Base-by-base conservation (phyloP, 345 rosid species). In the Rhizophora apiculata region DNA sequence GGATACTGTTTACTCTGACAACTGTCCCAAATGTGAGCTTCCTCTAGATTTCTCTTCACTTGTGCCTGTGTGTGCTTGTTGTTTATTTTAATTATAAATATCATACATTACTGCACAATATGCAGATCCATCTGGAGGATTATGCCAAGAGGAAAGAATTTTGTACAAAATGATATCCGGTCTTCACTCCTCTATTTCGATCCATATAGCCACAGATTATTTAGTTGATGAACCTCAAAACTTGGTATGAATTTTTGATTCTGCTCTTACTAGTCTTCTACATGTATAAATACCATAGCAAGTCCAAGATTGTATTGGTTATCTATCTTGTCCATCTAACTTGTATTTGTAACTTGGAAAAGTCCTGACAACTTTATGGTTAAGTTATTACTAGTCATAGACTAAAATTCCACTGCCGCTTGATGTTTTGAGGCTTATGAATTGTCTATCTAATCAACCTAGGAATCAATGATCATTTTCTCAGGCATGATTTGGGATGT, bases 131-230 rank as follows among this genome's bases (percentile, higher is more conserved):
- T 86, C 92, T 60, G 89, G 78, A 74, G 89, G 84, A 63, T 68
- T 79, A 27, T 92, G 98, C 76, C 96, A 86, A 80, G 99, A 92
- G 74, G 96, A 95, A 76, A 90, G 77, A 52, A 84, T 90, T 63
- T 73, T 95, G 70, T 92, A 95, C 87, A 92, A 95, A 80, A 73
- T 92, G 84, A 85, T 95, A 80, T 95, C 99, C 55, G 98, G 99
- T 63, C 91, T 92, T 75, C 99, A 95, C 78, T 92, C 99, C 48
- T 95, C 99, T 66, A 95, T 95, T 67, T 86, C 98, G 6, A 76
- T 87, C 74, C 99, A 92, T 70, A 87, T 92, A 72, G 97, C 96
- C 63, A 83, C 93, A 43, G 97, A 91, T 48, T 94, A 88, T 84
- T 82, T 94, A 65, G 92, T 91, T 68, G 97, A 94, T 72, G 97